Conservation (phyloP, 257 asterid species). For the Solanum habrochaites region DNA sequence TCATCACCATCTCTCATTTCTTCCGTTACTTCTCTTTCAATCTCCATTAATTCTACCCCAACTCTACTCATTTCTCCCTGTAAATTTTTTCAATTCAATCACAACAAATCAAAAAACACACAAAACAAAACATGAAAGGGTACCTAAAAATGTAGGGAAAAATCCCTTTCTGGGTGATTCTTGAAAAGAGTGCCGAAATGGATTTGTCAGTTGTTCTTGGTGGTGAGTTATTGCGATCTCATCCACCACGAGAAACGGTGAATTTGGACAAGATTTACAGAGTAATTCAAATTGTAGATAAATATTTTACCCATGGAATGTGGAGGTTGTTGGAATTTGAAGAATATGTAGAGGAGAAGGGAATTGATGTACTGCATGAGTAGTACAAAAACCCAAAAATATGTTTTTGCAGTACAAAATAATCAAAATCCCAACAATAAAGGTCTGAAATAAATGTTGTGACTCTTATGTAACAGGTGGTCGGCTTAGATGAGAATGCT, state of each 20-base stretch:
- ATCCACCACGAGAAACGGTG: background rate
- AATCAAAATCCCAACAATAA: background rate
- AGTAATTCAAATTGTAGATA: background rate
- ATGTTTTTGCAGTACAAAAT: background rate
- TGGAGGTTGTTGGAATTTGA: background rate
- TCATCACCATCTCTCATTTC: conserved; percentile 3
- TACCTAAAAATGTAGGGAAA: background rate
- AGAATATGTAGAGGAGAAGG: background rate
- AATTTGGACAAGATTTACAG: background rate
- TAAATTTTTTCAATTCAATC: background rate
- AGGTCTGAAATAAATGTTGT: background rate
- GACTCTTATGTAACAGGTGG: background rate
- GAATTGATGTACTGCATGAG: background rate
- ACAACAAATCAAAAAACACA: background rate
- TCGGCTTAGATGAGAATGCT: background rate
- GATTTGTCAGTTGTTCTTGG: background rate
- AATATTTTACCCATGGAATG: background rate
- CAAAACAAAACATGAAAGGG: background rate
- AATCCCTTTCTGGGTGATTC: background rate
- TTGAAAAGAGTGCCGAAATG: background rate
- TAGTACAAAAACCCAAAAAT: background rate
- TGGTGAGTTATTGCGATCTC: background rate
- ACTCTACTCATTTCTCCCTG: conserved; percentile 10
- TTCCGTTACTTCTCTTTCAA: conserved; percentile 6
- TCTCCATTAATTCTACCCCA: conserved; percentile 1